Percentiles rank a stretch among this genome's conserved stretches.
These are phyloP conservation scores for Fistulifera pelliculosa DNA, from an alignment of 108 stramenopile genomes.

Conservation along the genomic window DNA sequence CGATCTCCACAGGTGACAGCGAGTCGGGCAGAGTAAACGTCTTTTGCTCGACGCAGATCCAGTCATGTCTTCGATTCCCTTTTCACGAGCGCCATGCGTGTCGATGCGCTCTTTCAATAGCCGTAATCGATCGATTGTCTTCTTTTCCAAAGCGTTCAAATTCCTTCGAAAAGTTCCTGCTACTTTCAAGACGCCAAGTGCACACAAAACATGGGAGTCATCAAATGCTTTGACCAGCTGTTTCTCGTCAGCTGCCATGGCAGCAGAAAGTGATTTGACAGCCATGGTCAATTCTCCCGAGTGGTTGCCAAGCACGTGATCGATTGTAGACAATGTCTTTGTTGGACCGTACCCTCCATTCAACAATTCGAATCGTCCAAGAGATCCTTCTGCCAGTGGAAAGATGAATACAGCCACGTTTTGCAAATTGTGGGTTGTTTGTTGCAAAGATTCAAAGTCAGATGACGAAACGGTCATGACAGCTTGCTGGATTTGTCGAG, in stretches of 20 bases:
- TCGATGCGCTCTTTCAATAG: conserved; percentile 36
- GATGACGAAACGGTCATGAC: conserved; percentile 19
- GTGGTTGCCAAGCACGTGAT: conserved; percentile 51
- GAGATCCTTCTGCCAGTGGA: conserved; percentile 52
- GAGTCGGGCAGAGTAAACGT: conserved; percentile 46
- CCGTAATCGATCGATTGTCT: conserved; percentile 45
- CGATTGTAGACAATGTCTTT: conserved; percentile 40
- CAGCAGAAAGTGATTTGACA: conserved; percentile 31
- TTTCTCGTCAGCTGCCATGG: conserved; percentile 18
- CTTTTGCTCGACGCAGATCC: not conserved
- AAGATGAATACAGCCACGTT: conserved; percentile 64
- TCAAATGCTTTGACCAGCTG: conserved; percentile 42
- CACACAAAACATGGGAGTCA: conserved; percentile 67
- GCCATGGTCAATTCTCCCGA: conserved; percentile 61
- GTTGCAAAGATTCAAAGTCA: conserved; percentile 26
- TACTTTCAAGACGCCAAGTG: conserved; percentile 64
- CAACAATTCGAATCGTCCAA: conserved; percentile 66
- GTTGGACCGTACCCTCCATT: conserved; percentile 58
- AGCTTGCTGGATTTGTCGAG: conserved; percentile 55
- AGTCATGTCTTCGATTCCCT: conserved; percentile 14
- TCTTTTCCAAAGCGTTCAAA: conserved; percentile 41
- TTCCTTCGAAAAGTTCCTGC: conserved; percentile 49
- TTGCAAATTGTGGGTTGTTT: conserved; percentile 51
- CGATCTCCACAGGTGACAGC: conserved; percentile 56
- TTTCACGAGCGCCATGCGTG: conserved; percentile 17